phyloP scores from a whole-genome alignment of 257 asterid genomes.

The Solanum sejunctum region DNA sequence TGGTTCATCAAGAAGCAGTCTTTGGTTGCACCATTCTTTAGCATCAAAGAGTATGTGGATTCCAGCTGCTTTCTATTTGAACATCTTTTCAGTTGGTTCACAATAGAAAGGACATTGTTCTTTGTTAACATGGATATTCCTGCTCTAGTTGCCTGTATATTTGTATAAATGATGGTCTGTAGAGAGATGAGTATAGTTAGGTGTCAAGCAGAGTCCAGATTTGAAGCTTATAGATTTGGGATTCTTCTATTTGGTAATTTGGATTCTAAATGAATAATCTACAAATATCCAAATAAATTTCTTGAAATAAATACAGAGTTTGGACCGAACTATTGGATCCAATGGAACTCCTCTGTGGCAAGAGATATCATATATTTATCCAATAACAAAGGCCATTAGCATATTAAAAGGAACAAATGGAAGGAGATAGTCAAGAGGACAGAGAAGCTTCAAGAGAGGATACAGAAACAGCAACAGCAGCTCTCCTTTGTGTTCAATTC shows the following conservation, averaged over 20 bases:
- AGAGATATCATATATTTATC: neutral
- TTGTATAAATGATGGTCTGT: neutral
- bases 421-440: neutral
- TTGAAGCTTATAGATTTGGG: neutral
- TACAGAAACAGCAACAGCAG: no score
- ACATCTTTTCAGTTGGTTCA: constrained; percentile 32
- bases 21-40: constrained; percentile 35
- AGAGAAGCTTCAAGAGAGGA: neutral
- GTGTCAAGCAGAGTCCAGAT: neutral
- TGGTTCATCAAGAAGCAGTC: constrained; percentile 67
- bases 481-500: no score
- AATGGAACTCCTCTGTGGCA: neutral
- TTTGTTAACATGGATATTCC: neutral
- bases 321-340: neutral
- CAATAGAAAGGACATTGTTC: constrained; percentile 5
- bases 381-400: neutral
- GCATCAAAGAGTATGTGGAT: constrained; percentile 36
- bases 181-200: neutral
- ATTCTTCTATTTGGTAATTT: neutral
- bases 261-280: neutral
- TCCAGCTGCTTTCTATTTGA: constrained; percentile 39
- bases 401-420: neutral
- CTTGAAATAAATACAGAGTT: neutral
- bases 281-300: neutral
- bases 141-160: neutral